These are phyloP conservation scores for Eleusine indica DNA, from an alignment of 176 grass and related monocot species.

Conservation along the genomic window DNA sequence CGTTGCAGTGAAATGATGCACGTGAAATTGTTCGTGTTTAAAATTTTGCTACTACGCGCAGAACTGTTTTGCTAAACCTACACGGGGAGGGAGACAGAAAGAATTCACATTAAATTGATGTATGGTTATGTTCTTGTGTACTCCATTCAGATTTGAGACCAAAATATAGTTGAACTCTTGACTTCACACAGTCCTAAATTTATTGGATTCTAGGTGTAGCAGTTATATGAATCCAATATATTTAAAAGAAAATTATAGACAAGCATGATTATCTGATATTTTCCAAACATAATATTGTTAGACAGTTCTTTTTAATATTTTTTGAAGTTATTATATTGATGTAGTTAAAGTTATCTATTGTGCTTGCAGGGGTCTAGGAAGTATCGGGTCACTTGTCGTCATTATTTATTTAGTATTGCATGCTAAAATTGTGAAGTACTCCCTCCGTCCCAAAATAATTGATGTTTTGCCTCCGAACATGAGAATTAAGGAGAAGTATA, in stretches of 20 bases:
- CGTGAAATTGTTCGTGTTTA: conserved; percentile 29
- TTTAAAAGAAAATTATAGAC: not conserved
- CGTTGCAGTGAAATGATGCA: conserved; percentile 23
- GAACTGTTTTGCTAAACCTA: not conserved
- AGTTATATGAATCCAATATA: not conserved
- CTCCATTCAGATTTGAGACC: not conserved
- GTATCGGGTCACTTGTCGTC: not conserved
- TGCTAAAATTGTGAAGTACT: not conserved
- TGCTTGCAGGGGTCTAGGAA: not conserved
- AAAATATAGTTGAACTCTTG: no score
- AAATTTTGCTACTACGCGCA: not conserved
- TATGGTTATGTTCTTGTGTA: not conserved
- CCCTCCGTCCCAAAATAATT: no score
- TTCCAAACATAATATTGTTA: not conserved
- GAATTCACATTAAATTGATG: not conserved
- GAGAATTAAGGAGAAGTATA: no score
- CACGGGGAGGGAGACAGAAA: not conserved
- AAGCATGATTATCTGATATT: not conserved
- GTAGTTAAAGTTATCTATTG: not conserved
- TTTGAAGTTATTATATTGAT: not conserved
- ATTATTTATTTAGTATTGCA: not conserved
- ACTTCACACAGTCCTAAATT: not conserved
- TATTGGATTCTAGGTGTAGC: not conserved
- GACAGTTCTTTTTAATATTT: not conserved
- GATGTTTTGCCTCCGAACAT: no score